phyloP scores from a whole-genome alignment of 139 green algal species.

The Chlorella sp. region DNA sequence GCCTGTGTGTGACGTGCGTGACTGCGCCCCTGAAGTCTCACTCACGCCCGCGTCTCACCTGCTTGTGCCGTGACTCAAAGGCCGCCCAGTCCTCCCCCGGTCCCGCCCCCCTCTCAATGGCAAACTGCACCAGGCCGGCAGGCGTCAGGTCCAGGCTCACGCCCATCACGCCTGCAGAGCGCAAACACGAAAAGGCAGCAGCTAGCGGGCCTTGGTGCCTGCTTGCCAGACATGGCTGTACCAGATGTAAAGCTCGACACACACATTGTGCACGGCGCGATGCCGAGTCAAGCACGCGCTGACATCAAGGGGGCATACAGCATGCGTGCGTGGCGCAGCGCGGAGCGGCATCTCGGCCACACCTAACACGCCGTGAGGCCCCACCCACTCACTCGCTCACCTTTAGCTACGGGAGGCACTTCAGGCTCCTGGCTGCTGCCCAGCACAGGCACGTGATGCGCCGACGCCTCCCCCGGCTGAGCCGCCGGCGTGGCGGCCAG shows the following conservation, averaged over 20 bases:
- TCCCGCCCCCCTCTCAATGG: slow-evolving; percentile 6
- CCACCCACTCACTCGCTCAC: too few species aligned
- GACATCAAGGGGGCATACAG: too few species aligned
- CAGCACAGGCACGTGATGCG: not conserved
- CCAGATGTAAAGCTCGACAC: not conserved
- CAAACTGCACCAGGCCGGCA: slow-evolving; percentile 1
- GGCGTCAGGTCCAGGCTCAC: slow-evolving; percentile 7
- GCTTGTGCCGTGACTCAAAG: not conserved
- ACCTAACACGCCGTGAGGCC: too few species aligned
- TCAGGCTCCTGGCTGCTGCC: not conserved
- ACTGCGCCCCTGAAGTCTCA: too few species aligned
- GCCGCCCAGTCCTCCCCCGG: slow-evolving; percentile 10
- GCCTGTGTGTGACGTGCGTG: not conserved
- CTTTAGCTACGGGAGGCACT: not conserved
- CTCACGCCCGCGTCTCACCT: slow-evolving; percentile 1
- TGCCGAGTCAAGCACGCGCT: not conserved
- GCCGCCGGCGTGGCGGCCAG: too few species aligned
- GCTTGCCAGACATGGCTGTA: not conserved
- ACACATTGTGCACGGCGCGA: not conserved
- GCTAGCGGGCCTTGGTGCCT: not conserved
- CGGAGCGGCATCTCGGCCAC: too few species aligned
- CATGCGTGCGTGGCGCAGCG: too few species aligned
- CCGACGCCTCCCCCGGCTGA: too few species aligned
- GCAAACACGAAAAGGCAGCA: not conserved
- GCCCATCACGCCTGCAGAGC: slow-evolving; percentile 2